Percentiles rank a stretch among this genome's conserved stretches.
Conservation (phyloP, 495 filamentous ascomycete genomes). For the Penicillium goetzii region DNA sequence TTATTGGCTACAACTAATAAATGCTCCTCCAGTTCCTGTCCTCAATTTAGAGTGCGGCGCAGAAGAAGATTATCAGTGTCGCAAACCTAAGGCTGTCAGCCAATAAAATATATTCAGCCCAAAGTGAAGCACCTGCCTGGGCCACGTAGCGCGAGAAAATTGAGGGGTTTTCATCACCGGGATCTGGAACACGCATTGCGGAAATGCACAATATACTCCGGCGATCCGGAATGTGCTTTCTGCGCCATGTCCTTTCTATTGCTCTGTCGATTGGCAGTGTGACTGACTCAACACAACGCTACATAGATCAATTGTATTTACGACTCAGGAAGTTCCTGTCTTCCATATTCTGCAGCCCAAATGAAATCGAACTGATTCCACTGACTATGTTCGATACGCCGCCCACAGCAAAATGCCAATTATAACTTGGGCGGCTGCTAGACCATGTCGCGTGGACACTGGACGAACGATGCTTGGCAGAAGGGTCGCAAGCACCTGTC, state of each 20-base stretch:
- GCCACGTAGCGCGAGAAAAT: background rate
- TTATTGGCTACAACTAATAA: background rate
- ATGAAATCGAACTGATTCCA: background rate
- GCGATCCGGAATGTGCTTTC: constrained; percentile 11
- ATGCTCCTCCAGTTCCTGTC: constrained; percentile 10
- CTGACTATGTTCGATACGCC: background rate
- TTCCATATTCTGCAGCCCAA: background rate
- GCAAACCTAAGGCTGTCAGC: background rate
- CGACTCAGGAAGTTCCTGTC: background rate
- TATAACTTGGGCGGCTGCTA: background rate
- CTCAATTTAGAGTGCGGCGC: background rate
- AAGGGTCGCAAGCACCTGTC: background rate
- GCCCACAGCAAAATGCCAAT: background rate
- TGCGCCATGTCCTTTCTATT: background rate
- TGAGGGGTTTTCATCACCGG: background rate
- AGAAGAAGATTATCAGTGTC: background rate
- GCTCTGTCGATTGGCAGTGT: background rate
- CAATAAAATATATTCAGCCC: background rate
- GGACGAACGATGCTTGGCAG: background rate
- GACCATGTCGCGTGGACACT: background rate
- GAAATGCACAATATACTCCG: constrained; percentile 21
- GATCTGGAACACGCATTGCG: constrained; percentile 18
- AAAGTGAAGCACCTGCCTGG: background rate
- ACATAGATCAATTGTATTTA: background rate
- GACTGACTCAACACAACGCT: background rate